A percentile compares a stretch with the other conserved stretches of the same genome.
phyloP scores from a whole-genome alignment of 768 basidiomycete species.

The Atractiella rhizophila region DNA sequence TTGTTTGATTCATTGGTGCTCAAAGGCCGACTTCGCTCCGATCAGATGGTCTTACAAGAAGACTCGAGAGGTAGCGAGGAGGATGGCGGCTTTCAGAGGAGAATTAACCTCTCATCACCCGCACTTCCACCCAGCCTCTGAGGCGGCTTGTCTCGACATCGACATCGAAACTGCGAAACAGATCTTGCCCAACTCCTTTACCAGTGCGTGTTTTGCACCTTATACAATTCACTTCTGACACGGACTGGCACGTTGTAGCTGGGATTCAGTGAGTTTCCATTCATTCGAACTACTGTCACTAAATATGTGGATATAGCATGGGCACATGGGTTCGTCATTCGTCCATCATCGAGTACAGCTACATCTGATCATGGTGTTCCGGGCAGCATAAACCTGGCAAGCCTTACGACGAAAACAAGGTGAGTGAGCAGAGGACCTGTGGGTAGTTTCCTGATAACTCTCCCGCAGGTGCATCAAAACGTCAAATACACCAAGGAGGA shows the following conservation, averaged over 20 bases:
- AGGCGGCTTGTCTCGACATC: conserved; percentile 36
- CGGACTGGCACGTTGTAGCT: too few relatives aligned
- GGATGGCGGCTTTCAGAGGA: conserved; percentile 51
- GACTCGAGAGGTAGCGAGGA: conserved; percentile 42
- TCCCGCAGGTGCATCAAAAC: conserved; percentile 38
- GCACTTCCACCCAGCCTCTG: conserved; percentile 43
- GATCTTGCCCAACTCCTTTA: conserved; percentile 35
- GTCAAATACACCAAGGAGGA: conserved; percentile 40
- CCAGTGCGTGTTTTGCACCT: too few relatives aligned
- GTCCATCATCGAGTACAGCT: too few relatives aligned
- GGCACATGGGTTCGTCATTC: conserved; percentile 35
- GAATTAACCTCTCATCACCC: conserved; percentile 49
- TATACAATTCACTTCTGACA: too few relatives aligned
- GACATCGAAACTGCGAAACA: conserved; percentile 43
- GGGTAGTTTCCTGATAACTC: conserved; percentile 35
- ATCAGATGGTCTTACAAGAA: conserved; percentile 57
- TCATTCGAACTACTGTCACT: too few relatives aligned
- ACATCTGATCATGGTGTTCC: neutral
- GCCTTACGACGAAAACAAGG: conserved; percentile 26
- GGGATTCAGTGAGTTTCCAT: too few relatives aligned
- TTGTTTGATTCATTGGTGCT: too few relatives aligned
- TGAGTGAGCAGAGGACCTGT: too few relatives aligned
- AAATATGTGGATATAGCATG: too few relatives aligned
- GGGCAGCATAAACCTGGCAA: too few relatives aligned
- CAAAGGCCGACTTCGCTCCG: conserved; percentile 38